These are phyloP conservation scores for Clitopilus hobsonii DNA, from an alignment of 768 basidiomycete genomes.

Conservation along the genomic window DNA sequence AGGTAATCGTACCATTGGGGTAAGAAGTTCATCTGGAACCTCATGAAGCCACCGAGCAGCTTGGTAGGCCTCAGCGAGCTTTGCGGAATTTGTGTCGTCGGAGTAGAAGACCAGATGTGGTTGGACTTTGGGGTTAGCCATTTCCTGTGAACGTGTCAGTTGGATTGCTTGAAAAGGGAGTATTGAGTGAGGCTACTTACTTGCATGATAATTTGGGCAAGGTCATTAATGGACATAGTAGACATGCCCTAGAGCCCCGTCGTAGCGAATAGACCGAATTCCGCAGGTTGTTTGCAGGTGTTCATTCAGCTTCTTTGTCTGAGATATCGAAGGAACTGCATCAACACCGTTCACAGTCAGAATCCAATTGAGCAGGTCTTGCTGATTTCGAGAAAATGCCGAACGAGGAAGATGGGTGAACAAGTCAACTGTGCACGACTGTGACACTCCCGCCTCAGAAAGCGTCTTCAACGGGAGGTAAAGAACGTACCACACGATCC, in stretches of 20 bases:
- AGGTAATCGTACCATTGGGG: too few species aligned
- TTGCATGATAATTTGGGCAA: conserved; percentile 20
- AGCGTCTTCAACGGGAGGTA: not conserved
- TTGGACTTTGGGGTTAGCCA: conserved; percentile 24
- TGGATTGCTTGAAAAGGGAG: not conserved
- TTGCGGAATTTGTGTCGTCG: too few species aligned
- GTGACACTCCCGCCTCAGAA: not conserved
- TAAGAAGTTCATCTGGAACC: too few species aligned
- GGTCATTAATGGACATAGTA: conserved; percentile 23
- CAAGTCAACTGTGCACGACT: conserved; percentile 19
- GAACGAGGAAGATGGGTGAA: conserved; percentile 20
- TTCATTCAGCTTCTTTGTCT: conserved; percentile 3
- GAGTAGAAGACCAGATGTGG: conserved; percentile 20
- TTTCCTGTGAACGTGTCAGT: too few species aligned
- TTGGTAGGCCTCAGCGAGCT: too few species aligned
- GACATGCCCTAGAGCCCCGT: conserved; percentile 20
- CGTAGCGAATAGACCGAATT: conserved; percentile 16
- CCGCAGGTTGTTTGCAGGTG: conserved; percentile 20
- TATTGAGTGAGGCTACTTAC: conserved; percentile 6
- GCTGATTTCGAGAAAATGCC: conserved; percentile 17
- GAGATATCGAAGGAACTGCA: conserved; percentile 10
- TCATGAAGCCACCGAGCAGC: too few species aligned
- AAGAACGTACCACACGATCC: not conserved
- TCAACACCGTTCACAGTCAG: conserved; percentile 12
- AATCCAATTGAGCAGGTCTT: conserved; percentile 19